Conservation (phyloP, 2,329 filamentous ascomycete species). For the Penicillium sp. region DNA sequence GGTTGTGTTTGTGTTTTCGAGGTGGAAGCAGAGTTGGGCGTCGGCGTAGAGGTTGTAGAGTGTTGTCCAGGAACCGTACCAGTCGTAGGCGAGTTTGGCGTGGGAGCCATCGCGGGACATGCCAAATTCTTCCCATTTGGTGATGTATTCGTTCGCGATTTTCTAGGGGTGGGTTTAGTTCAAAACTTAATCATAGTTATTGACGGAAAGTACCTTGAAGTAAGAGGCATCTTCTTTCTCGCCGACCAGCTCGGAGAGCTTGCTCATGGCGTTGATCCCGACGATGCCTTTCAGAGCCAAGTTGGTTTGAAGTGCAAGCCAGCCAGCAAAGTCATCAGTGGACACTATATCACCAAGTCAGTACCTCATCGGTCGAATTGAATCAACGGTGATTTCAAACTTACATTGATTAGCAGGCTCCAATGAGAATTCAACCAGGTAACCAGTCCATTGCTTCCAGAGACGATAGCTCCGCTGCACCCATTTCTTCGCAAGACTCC, state of each 20-base stretch:
- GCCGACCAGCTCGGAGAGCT: conserved; percentile 66
- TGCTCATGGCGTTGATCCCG: conserved; percentile 76
- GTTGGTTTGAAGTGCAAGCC: conserved; percentile 77
- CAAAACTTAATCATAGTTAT: background rate
- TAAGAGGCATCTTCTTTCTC: conserved; percentile 59
- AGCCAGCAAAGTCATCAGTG: conserved; percentile 83
- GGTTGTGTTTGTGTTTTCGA: conserved; percentile 49
- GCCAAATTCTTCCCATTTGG: conserved; percentile 71
- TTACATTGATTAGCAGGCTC: conserved; percentile 72
- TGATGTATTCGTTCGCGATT: conserved; percentile 68
- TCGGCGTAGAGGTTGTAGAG: conserved; percentile 86
- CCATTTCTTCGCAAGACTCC: conserved; percentile 65
- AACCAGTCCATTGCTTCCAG: conserved; percentile 77
- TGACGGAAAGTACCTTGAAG: conserved; percentile 53
- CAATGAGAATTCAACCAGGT: conserved; percentile 74
- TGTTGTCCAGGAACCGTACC: conserved; percentile 80
- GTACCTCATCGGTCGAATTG: background rate
- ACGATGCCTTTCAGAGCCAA: conserved; percentile 83
- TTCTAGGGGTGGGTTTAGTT: conserved; percentile 41
- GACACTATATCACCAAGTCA: conserved; percentile 56
- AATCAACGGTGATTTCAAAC: conserved; percentile 17
- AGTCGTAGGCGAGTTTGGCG: conserved; percentile 78
- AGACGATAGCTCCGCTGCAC: conserved; percentile 70
- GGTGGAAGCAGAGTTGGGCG: conserved; percentile 78
- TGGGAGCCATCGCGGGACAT: conserved; percentile 72